Evolutionary conservation across 2,329 filamentous ascomycete species (phyloP), one percentile per base, ranked within the genome.

Genomic region (Capronia epimyces): DNA sequence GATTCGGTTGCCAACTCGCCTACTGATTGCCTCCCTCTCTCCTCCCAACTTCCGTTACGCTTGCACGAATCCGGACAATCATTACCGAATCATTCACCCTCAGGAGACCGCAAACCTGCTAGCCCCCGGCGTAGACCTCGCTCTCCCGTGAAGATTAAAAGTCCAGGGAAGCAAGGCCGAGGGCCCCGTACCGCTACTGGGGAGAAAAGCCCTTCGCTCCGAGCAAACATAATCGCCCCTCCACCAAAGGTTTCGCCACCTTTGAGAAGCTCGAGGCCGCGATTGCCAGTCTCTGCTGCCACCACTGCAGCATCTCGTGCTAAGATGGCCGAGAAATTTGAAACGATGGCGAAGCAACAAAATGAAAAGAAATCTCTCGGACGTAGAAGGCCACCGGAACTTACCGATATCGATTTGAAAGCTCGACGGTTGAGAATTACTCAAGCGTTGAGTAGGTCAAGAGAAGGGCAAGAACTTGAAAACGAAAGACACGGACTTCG

Each of bases 351-450:
- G 69, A 63, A 68, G 55, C 50, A 64, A 66, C 42, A 67, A 46
- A 65, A 54, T 42, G 64, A 66, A 25, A 64, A 65, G 59, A 67
- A 59, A 45, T 56, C 64, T 21, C 65, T 65, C 52, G 62, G 64
- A 43, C 66, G 65, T 53, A 70, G 70, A 56, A 73, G 70, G 57
- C 73, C 79, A 27, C 78, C 77, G n/a, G 77, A 81, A 62, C 62
- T 90, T 52, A 84, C 84, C 1, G 84, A 85, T 53, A 87, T 94
- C 46, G 87, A 95, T 67, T 93, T 94, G 65, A 88, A 86, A 53
- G 86, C 87, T 59, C 80, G 88, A 44, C 79, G 89, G 60, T 84
- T 89, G 64, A 82, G 83, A 54, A 94, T 95, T 62, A 85, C 90
- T 60, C 81, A 89, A 50, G 89, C 88, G 12, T 91, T 94, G 67